Percentiles rank a stretch among this genome's conserved stretches.
Conservation (phyloP, 2,329 filamentous ascomycete genomes). For the Colletotrichum echinochloae region DNA sequence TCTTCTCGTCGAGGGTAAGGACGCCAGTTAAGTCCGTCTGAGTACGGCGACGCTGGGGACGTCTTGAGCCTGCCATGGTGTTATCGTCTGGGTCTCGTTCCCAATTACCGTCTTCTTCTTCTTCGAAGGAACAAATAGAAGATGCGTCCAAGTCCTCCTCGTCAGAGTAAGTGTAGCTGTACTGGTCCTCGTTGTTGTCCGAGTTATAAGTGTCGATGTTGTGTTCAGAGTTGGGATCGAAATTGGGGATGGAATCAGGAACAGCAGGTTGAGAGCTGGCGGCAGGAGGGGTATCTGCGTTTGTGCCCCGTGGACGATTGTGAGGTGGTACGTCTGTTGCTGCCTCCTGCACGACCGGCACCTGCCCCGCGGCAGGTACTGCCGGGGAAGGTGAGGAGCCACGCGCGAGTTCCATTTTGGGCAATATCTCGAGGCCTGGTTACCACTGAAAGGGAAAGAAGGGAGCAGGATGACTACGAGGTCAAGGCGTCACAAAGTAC, state of each 20-base stretch:
- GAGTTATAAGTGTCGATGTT: conserved; percentile 32
- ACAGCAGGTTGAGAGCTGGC: conserved; percentile 15
- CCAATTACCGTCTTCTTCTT: conserved; percentile 39
- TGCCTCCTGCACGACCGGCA: conserved; percentile 31
- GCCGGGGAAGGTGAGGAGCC: conserved; percentile 30
- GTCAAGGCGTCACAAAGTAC: conserved; percentile 8
- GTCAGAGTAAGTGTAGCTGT: conserved; percentile 34
- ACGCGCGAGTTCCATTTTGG: conserved; percentile 32
- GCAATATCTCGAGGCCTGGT: conserved; percentile 6
- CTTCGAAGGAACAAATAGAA: conserved; percentile 38
- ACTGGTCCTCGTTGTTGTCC: conserved; percentile 33
- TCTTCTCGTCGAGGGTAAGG: conserved; percentile 61
- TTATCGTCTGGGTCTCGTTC: conserved; percentile 31
- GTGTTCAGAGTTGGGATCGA: conserved; percentile 12
- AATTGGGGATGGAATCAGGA: background rate
- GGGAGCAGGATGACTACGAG: conserved; percentile 13
- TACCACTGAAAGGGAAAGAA: background rate
- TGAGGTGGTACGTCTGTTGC: conserved; percentile 25
- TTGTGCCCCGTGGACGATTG: conserved; percentile 26
- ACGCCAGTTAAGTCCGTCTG: conserved; percentile 63
- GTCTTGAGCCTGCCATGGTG: conserved; percentile 34
- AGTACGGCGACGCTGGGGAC: conserved; percentile 35
- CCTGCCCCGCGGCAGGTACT: conserved; percentile 31
- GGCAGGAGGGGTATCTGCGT: conserved; percentile 29
- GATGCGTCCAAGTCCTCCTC: conserved; percentile 36